Evolutionary conservation across 2,329 filamentous ascomycete species (phyloP).

Genomic region (Ophidiomyces ophidiicola): DNA sequence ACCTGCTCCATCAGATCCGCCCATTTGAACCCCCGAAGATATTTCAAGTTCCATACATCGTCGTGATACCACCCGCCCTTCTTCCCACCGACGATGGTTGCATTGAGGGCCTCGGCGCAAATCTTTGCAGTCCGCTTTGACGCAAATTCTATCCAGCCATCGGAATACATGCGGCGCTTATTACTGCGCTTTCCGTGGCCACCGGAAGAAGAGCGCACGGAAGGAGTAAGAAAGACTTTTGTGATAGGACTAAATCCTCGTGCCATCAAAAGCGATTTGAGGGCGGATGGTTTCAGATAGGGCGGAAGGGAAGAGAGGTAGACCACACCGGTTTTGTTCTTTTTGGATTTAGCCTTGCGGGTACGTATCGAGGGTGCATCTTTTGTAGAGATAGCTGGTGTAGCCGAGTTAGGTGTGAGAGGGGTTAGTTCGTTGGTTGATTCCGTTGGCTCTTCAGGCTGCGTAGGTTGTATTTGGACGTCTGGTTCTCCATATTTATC

Average conservation of each 20-base stretch:
- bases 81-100: conserved; percentile 31
- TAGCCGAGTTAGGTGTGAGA: neutral
- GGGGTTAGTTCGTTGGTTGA: conserved; percentile 16
- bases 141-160: conserved; percentile 39
- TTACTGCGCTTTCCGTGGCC: conserved; percentile 23
- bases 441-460: conserved; percentile 9
- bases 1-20: conserved; percentile 36
- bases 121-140: conserved; percentile 36
- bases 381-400: conserved; percentile 14
- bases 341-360: conserved; percentile 14
- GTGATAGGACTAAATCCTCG: conserved; percentile 34
- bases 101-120: conserved; percentile 36
- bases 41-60: conserved; percentile 38
- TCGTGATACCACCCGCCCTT: conserved; percentile 38
- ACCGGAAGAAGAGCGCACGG: conserved; percentile 18
- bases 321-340: conserved; percentile 33
- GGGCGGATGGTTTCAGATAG: conserved; percentile 36
- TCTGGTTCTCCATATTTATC: conserved; percentile 14
- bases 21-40: conserved; percentile 34
- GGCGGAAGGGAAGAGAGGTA: conserved; percentile 37
- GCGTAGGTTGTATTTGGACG: conserved; percentile 10
- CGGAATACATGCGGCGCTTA: conserved; percentile 32
- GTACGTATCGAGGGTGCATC: conserved; percentile 15
- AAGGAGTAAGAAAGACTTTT: conserved; percentile 34
- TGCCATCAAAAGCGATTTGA: conserved; percentile 32